Evolutionary conservation across 1,139 yeast genomes (phyloP).

Genomic region (Fermentozyma sake): DNA sequence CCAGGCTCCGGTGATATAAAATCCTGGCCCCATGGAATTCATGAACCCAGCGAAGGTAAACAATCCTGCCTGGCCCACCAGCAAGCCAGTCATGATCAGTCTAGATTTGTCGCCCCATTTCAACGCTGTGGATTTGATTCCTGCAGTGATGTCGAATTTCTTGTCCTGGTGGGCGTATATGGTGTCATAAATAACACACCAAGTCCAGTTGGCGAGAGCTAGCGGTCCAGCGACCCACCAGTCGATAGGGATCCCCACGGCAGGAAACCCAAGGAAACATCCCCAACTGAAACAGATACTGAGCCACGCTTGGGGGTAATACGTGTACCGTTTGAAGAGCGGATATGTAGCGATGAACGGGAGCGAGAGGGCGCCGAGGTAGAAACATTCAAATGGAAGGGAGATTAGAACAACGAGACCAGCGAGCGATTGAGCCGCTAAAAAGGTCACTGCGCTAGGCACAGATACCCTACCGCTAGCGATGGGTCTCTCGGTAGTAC

Average conservation of each 20-base stretch:
- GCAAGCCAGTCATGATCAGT: slow-evolving; percentile 57
- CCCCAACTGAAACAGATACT: slow-evolving; percentile 95
- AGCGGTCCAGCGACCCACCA: slow-evolving; percentile 74
- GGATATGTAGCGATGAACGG: slow-evolving; percentile 86
- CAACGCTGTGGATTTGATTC: slow-evolving; percentile 91
- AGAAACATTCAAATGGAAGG: slow-evolving; percentile 78
- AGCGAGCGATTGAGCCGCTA: slow-evolving; percentile 70
- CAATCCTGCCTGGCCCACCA: slow-evolving; percentile 62
- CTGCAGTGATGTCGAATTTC: slow-evolving; percentile 77
- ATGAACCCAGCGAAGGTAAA: slow-evolving; percentile 71
- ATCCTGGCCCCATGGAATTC: slow-evolving; percentile 86
- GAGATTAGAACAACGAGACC: slow-evolving; percentile 71
- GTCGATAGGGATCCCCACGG: slow-evolving; percentile 78
- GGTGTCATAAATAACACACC: slow-evolving; percentile 97
- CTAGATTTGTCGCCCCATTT: slow-evolving; percentile 85
- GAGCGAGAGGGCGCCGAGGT: slow-evolving; percentile 76
- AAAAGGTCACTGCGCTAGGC: slow-evolving; percentile 67
- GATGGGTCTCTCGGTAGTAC: slow-evolving; percentile 87
- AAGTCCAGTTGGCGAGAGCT: slow-evolving; percentile 70
- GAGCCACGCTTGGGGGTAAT: slow-evolving; percentile 85
- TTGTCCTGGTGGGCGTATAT: slow-evolving; percentile 98
- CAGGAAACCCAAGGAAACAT: slow-evolving; percentile 89
- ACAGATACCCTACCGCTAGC: slow-evolving; percentile 80
- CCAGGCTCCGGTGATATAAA: slow-evolving; percentile 57
- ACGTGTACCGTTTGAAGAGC: slow-evolving; percentile 86